Evolutionary conservation across 1,284 basidiomycete genomes (phyloP).

Genomic region (Termitomyces sp.): DNA sequence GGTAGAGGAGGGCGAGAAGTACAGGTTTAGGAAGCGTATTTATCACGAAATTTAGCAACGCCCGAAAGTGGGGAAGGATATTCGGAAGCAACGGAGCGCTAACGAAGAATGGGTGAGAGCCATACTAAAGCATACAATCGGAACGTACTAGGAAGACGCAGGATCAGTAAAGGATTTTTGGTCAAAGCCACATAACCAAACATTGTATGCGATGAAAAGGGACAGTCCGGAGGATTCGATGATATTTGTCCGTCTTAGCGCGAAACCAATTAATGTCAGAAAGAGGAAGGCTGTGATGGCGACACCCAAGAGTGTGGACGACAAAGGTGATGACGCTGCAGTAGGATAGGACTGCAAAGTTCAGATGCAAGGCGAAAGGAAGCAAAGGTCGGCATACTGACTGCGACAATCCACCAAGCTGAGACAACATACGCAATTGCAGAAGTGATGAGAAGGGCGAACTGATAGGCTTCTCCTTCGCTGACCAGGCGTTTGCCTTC

Average conservation of each 20-base stretch:
- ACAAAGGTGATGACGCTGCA: constrained; percentile 75
- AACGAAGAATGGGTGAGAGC: constrained; percentile 4
- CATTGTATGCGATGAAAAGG: constrained; percentile 81
- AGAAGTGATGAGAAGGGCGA: constrained; percentile 65
- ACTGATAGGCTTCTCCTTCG: constrained; percentile 68
- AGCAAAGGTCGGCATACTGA: constrained; percentile 32
- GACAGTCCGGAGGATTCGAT: constrained; percentile 88
- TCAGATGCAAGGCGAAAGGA: neutral
- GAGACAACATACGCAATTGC: constrained; percentile 73
- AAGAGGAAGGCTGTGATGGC: constrained; percentile 64
- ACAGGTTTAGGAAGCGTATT: constrained; percentile 82
- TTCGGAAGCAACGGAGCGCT: constrained; percentile 74
- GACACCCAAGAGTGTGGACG: constrained; percentile 81
- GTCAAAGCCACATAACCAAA: constrained; percentile 79
- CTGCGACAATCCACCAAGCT: constrained; percentile 76
- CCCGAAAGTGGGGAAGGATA: constrained; percentile 74
- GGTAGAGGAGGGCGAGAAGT: constrained; percentile 80
- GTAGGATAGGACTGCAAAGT: constrained; percentile 62
- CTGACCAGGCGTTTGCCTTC: constrained; percentile 65
- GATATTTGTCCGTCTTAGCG: constrained; percentile 83
- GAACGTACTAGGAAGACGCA: constrained; percentile 68
- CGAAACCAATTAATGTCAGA: constrained; percentile 87
- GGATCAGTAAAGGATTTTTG: constrained; percentile 63
- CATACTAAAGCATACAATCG: neutral
- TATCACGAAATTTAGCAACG: constrained; percentile 71